phyloP scores from a whole-genome alignment of 805 yeast species.

The Candida silvicultrix region DNA sequence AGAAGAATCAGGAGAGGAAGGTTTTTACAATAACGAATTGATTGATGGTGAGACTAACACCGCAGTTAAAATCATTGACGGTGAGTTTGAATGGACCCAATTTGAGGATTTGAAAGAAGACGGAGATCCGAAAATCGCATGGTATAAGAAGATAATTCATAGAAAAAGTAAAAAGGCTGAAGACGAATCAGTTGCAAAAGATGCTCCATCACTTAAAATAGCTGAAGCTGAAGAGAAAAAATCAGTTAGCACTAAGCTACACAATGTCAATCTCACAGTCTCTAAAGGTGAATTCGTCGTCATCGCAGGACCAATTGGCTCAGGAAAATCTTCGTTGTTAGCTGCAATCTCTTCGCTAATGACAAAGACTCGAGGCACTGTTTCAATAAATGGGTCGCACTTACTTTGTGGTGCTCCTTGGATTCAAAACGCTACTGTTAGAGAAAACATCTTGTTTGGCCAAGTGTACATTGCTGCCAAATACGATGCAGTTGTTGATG shows the following conservation, averaged over 20 bases:
- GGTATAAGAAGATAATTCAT: not conserved
- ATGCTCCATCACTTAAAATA: too few species aligned
- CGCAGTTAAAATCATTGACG: slow-evolving; percentile 45
- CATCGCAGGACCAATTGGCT: slow-evolving; percentile 71
- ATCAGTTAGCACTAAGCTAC: not conserved
- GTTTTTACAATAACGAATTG: slow-evolving; percentile 22
- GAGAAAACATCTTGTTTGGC: slow-evolving; percentile 63
- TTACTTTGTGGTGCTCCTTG: slow-evolving; percentile 38
- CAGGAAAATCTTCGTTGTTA: slow-evolving; percentile 61
- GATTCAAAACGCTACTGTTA: slow-evolving; percentile 69
- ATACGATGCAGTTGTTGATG: slow-evolving; percentile 47
- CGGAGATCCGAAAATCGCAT: not conserved
- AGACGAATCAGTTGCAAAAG: too few species aligned
- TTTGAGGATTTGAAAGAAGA: slow-evolving; percentile 11
- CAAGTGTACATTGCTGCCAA: slow-evolving; percentile 34
- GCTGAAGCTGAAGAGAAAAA: slow-evolving; percentile 24
- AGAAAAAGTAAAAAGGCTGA: too few species aligned
- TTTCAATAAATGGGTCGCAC: not conserved
- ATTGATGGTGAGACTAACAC: slow-evolving; percentile 6
- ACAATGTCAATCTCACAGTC: slow-evolving; percentile 34
- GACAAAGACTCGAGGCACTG: not conserved
- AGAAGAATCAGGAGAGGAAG: slow-evolving; percentile 30
- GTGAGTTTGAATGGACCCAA: slow-evolving; percentile 59
- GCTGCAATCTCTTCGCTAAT: not conserved
- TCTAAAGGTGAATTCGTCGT: slow-evolving; percentile 22